These are phyloP conservation scores for Warburgia ugandensis DNA, from an alignment of 164 flowering plant species.

Conservation along the genomic window DNA sequence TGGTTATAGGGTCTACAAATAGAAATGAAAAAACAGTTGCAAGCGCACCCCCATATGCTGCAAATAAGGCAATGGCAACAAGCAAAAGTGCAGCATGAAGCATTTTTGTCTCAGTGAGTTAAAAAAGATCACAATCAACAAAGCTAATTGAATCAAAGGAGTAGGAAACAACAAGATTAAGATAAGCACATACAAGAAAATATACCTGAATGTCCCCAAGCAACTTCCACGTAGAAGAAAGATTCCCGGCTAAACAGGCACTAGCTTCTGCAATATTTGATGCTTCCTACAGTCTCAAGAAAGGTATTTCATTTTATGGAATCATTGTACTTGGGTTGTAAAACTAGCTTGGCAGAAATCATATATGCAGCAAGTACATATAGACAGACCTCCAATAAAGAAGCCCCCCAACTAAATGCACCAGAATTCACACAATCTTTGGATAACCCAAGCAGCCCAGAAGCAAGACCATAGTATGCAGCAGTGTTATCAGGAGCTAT, in stretches of 20 bases:
- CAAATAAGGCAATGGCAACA: too few species aligned
- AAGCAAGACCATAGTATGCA: constrained; percentile 83
- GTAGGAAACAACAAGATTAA: background rate
- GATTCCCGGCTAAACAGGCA: constrained; percentile 33
- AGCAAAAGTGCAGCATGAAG: too few species aligned
- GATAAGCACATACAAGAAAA: background rate
- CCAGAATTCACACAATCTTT: constrained; percentile 68
- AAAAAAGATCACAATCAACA: background rate
- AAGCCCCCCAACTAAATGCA: constrained; percentile 80
- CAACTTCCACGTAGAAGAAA: constrained; percentile 61
- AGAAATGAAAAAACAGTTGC: too few species aligned
- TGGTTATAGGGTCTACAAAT: too few species aligned
- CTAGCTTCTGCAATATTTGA: constrained; percentile 30
- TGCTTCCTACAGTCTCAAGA: constrained; percentile 49
- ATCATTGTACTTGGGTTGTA: background rate
- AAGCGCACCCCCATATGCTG: too few species aligned
- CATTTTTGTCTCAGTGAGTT: background rate
- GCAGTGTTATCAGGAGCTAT: constrained; percentile 59
- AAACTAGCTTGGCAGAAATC: background rate
- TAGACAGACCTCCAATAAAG: constrained; percentile 60
- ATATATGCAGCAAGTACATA: background rate
- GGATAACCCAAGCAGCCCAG: constrained; percentile 68
- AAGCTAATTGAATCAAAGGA: background rate
- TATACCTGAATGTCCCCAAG: constrained; percentile 67
- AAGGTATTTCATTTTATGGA: background rate